phyloP scores from a whole-genome alignment of 1,139 yeast genomes.

The Scheffersomyces lignicola region DNA sequence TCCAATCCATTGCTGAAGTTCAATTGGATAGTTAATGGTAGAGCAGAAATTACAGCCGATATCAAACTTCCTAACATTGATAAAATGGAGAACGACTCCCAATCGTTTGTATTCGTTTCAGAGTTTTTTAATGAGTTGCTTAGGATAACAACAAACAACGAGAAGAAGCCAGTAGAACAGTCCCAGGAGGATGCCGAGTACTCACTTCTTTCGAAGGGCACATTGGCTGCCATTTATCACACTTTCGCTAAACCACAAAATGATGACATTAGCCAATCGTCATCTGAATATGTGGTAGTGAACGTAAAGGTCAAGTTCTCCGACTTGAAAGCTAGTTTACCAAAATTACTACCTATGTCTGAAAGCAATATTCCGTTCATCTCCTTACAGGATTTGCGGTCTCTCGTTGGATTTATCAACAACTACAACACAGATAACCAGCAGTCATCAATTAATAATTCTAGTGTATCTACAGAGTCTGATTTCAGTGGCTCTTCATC shows the following conservation, averaged over 20 bases:
- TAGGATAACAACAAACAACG: conserved; percentile 15
- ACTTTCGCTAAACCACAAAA: conserved; percentile 30
- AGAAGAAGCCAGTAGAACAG: conserved; percentile 3
- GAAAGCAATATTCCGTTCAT: conserved; percentile 55
- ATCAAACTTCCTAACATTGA: conserved; percentile 58
- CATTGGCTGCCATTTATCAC: conserved; percentile 44
- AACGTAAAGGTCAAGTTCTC: conserved; percentile 64
- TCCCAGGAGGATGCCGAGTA: conserved; percentile 19
- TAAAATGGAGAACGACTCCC: conserved; percentile 16
- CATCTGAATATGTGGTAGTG: conserved; percentile 53
- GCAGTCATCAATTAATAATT: conserved; percentile 18
- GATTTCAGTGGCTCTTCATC: too few relatives aligned
- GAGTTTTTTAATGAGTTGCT: conserved; percentile 30
- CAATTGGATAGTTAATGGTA: conserved; percentile 71
- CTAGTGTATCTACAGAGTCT: too few relatives aligned
- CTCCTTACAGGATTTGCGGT: conserved; percentile 57
- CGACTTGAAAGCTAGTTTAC: conserved; percentile 60
- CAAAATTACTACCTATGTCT: conserved; percentile 52
- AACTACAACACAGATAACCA: conserved; percentile 20
- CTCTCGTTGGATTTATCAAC: conserved; percentile 62
- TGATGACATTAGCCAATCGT: conserved; percentile 8
- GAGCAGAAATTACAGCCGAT: conserved; percentile 69
- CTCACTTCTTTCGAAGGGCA: conserved; percentile 36
- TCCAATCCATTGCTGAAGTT: conserved; percentile 46
- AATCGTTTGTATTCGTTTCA: conserved; percentile 24